Evolutionary conservation across 2,329 filamentous ascomycete genomes (phyloP), one percentile per base, ranked within the genome.

Genomic region (Aspergillus sp.): DNA sequence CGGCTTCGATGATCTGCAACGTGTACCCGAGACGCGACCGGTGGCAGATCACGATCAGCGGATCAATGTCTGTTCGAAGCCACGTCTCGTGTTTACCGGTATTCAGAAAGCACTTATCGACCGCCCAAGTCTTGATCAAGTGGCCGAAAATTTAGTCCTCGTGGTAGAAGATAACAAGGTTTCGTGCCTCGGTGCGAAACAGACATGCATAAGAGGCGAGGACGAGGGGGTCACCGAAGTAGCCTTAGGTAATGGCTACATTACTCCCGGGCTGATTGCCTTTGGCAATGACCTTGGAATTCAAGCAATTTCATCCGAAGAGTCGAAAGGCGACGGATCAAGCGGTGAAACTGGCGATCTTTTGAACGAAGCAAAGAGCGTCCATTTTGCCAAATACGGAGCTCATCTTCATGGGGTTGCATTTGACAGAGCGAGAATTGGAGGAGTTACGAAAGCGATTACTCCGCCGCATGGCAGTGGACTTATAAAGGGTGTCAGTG

Each of bases 391-490:
- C 7, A 74, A 85, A 4, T 76, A 81, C 52, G 79, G 78, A 2
- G 70, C 81, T 1, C 65, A 70, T 5, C 71, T 80, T 0, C 83
- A 83, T 58, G 82, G 78, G 25, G 84, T 85, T 72, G 86, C 87
- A 70, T 78, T 87, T 2, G 75, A 77, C 10, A 79, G 78, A 8
- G 83, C 84, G 2, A 77, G 80, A 62, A 76, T 77, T 30, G 86
- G 86, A 62, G 86, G 86, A 48, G 82, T 87, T 42, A 88, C 85
- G 6, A 80, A 80, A 47, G 84, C 84, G 50, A 80, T 88, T 54
- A 83, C 85, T 0, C 83, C 86, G 1, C 86, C 86, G 30, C 81
- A 81, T 63, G 71, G 70, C 0, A 71, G 74, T 2, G 74, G 70
- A 2, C 81, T 82, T 0, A 81, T 85, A 62, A 79, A 82, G 58